A percentile compares a stretch with the other conserved stretches of the same genome.
phyloP scores from a whole-genome alignment of 495 filamentous ascomycete genomes.

The Gamarada debralockiae region DNA sequence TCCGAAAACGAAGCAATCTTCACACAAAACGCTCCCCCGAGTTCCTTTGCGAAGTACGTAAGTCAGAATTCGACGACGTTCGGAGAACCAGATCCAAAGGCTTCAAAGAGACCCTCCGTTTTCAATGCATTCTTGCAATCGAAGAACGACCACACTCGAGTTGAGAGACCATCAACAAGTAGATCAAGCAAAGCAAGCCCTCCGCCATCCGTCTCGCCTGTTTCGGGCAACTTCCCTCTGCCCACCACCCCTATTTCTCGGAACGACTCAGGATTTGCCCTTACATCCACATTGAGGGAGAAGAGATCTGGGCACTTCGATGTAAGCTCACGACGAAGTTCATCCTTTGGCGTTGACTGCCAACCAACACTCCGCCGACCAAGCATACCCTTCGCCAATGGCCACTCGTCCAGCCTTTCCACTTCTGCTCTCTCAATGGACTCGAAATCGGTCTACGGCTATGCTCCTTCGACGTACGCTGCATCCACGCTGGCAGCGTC shows the following conservation, averaged over 20 bases:
- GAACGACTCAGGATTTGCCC: conserved; percentile 83
- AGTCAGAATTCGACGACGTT: conserved; percentile 86
- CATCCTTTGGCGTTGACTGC: conserved; percentile 80
- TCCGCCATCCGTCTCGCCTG: conserved; percentile 81
- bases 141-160: conserved; percentile 57
- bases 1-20: conserved; percentile 82
- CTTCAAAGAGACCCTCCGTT: conserved; percentile 49
- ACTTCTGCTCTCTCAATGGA: conserved; percentile 80
- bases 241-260: conserved; percentile 74
- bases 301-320: conserved; percentile 97
- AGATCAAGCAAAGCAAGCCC: conserved; percentile 75
- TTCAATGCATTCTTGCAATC: conserved; percentile 91
- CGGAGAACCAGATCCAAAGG: conserved; percentile 54
- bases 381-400: conserved; percentile 76
- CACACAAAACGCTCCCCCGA: conserved; percentile 61
- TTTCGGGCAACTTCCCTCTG: conserved; percentile 74
- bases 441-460: conserved; percentile 68
- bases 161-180: conserved; percentile 76
- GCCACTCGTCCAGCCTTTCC: conserved; percentile 74
- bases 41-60: conserved; percentile 77
- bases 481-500: conserved; percentile 97
- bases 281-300: conserved; percentile 80
- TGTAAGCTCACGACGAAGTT: conserved; percentile 76
- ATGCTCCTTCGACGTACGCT: conserved; percentile 94
- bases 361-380: conserved; percentile 68